phyloP scores from a whole-genome alignment of 305 asterid genomes.

The Ruellia speciosa region DNA sequence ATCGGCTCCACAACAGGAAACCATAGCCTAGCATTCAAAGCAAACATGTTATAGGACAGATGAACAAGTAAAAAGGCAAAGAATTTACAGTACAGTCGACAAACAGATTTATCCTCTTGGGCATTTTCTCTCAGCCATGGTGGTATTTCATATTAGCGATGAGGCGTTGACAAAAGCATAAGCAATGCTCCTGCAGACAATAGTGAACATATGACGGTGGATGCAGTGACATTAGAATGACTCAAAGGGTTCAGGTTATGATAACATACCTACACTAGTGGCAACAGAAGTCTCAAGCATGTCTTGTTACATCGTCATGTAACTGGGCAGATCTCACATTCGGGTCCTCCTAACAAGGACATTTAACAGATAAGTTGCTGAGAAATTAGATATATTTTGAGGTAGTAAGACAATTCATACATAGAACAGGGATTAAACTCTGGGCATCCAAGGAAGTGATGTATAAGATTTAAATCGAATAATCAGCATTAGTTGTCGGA shows the following conservation, averaged over 20 bases:
- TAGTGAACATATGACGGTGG: conserved; percentile 3
- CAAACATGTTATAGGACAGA: too few relatives aligned
- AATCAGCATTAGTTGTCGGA: conserved; percentile 10
- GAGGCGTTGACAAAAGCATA: conserved; percentile 3
- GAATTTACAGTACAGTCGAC: conserved; percentile 4
- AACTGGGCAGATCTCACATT: conserved; percentile 59
- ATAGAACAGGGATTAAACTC: too few relatives aligned
- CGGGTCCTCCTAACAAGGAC: conserved; percentile 53
- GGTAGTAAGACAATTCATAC: too few relatives aligned
- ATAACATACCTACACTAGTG: conserved; percentile 14
- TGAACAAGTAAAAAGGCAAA: too few relatives aligned
- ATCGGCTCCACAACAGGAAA: too few relatives aligned
- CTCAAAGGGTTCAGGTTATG: not conserved
- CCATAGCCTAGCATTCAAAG: not conserved
- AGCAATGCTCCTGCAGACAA: conserved; percentile 22
- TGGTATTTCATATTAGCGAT: conserved; percentile 18
- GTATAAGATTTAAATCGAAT: not conserved
- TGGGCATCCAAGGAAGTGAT: too few relatives aligned
- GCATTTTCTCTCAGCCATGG: conserved; percentile 14
- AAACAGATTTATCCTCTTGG: conserved; percentile 13
- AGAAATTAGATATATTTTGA: not conserved
- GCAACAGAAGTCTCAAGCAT: conserved; percentile 36
- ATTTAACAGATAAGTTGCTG: conserved; percentile 10
- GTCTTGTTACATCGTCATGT: conserved; percentile 66
- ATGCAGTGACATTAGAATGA: not conserved